A percentile compares a stretch with the other conserved stretches of the same genome.
These are phyloP conservation scores for Vanderwaltozyma yarrowii DNA, from an alignment of 805 yeast genomes.

Conservation along the genomic window DNA sequence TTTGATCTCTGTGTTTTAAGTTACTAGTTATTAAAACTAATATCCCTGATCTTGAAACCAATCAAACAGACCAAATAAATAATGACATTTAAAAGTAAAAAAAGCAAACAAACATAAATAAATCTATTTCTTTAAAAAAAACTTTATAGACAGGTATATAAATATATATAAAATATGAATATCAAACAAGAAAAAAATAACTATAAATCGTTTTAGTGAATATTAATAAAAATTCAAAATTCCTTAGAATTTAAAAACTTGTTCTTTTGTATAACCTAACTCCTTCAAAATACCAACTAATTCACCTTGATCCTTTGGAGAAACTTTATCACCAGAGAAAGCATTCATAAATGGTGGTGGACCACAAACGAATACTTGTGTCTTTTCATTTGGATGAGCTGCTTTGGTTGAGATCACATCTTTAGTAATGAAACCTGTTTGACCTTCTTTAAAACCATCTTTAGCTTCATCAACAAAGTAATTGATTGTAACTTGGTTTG, in stretches of 20 bases:
- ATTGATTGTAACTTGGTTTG: conserved; percentile 66
- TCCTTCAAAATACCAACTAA: conserved; percentile 80
- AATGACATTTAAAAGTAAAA: too few relatives aligned
- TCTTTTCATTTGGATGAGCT: conserved; percentile 57
- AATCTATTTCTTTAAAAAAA: too few relatives aligned
- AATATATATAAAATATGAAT: too few relatives aligned
- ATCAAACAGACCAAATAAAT: too few relatives aligned
- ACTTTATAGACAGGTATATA: too few relatives aligned
- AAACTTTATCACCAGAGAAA: conserved; percentile 71
- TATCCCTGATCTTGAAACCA: too few relatives aligned
- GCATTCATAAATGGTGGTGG: conserved; percentile 89
- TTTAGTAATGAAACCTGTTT: conserved; percentile 67
- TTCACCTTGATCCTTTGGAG: conserved; percentile 93
- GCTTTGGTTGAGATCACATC: conserved; percentile 54
- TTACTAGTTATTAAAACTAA: too few relatives aligned
- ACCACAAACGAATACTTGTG: conserved; percentile 84
- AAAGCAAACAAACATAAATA: too few relatives aligned
- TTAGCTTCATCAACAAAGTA: conserved; percentile 67
- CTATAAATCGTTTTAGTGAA: too few relatives aligned
- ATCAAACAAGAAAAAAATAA: too few relatives aligned
- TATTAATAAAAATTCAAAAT: neutral
- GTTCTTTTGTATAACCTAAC: conserved; percentile 75
- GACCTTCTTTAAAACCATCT: conserved; percentile 31
- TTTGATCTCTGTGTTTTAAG: too few relatives aligned
- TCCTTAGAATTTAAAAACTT: conserved; percentile 78